These are phyloP conservation scores for Monosporascus sp. DNA, from an alignment of 2,329 filamentous ascomycete species.

Conservation along the genomic window DNA sequence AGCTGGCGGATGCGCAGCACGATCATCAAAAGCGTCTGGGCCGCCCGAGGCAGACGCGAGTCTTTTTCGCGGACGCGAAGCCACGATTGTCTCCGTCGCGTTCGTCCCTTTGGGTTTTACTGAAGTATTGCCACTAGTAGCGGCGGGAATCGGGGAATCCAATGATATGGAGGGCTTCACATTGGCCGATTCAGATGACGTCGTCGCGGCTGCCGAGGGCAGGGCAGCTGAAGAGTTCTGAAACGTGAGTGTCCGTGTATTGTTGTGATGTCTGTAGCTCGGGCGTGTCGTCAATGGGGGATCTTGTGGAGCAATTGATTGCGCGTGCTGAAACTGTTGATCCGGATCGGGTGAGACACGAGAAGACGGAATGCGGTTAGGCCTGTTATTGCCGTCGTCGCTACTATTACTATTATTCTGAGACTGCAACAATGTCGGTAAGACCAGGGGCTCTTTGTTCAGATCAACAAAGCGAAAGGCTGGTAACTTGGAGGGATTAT, in stretches of 20 bases:
- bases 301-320: constrained; percentile 17
- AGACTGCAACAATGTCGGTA: constrained; percentile 29
- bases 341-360: constrained; percentile 33
- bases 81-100: constrained; percentile 23
- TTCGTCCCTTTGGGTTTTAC: constrained; percentile 13
- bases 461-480: constrained; percentile 50
- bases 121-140: constrained; percentile 7
- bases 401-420: constrained; percentile 12
- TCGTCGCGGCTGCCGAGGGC: constrained; percentile 17
- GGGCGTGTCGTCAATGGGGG: constrained; percentile 17
- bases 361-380: constrained; percentile 32
- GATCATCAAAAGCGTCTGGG: constrained; percentile 31
- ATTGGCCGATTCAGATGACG: constrained; percentile 19
- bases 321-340: constrained; percentile 19
- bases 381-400: background rate
- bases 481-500: constrained; percentile 52
- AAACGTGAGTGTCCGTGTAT: constrained; percentile 27
- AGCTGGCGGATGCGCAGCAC: constrained; percentile 22
- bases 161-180: constrained; percentile 34
- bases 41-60: constrained; percentile 34
- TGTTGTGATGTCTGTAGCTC: constrained; percentile 13
- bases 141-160: constrained; percentile 22
- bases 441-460: constrained; percentile 30
- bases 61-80: constrained; percentile 29
- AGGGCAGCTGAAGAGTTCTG: constrained; percentile 26